Evolutionary conservation across 2,329 filamentous ascomycete genomes (phyloP), one percentile per base, ranked within the genome.

Genomic region (Aspergillus tubingensis): DNA sequence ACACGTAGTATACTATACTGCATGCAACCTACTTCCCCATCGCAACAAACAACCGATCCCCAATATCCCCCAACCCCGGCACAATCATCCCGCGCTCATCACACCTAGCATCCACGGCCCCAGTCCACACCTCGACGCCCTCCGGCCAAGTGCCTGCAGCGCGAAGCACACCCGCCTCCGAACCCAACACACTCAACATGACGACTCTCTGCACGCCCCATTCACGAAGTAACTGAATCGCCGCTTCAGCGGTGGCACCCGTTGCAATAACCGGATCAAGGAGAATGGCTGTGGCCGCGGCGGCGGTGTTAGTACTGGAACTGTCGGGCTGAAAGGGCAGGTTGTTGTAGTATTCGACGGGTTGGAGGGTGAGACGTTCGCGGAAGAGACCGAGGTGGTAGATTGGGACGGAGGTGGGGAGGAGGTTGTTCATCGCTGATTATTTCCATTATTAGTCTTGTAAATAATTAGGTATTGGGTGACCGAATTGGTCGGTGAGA

Each of bases 301-400:
- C 76, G 3, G 78, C 72, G 36, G 77, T 73, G 63, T 79, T 79
- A 49, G 41, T 67, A 48, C 71, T 62, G 30, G 77, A 66, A 53
- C 73, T 63, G 52, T 63, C 56, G 6, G 68, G 81, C 41, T 82
- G 74, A 78, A 91, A 89, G 27, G 92, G 92, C 19, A 97, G 88
- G 78, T 96, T 96, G 83, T 97, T 97, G 85, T 97, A 97, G 85
- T 97, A 96, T 79, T 96, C 93, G 60, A 97, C 93, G 3, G 93
- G 92, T 70, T 92, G 87, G 59, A 97, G 88, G 48, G 91, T 94
- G 59, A 87, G 86, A 62, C 90, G 91, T 75, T 97, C 93, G 72
- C 93, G 91, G 83, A 94, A 98, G 72, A 98, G 89, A 67, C 95
- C 94, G 7, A 98, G 89, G 76, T 98, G 94, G 80, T 98, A 92